phyloP scores from a whole-genome alignment of 768 basidiomycete species.

The Kwoniella dejecticola region DNA sequence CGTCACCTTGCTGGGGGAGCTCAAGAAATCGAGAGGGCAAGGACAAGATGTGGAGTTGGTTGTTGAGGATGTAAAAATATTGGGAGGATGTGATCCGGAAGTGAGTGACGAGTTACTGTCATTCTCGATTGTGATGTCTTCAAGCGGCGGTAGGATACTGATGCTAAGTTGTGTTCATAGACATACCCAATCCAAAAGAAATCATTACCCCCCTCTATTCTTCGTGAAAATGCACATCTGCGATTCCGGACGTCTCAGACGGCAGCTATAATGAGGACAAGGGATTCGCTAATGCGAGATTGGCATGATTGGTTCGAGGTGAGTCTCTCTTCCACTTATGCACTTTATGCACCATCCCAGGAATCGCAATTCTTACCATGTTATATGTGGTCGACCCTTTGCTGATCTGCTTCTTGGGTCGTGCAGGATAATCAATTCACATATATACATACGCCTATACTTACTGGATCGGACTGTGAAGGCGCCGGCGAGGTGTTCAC shows the following conservation, averaged over 20 bases:
- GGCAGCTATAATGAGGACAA: constrained; percentile 73
- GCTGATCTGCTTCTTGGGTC: neutral
- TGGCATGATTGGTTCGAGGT: constrained; percentile 76
- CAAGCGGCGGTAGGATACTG: too few species aligned
- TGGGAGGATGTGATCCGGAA: constrained; percentile 66
- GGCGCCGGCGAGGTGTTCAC: constrained; percentile 92
- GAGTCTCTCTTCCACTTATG: constrained; percentile 34
- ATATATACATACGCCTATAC: constrained; percentile 78
- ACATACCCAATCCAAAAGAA: constrained; percentile 92
- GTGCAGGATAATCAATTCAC: constrained; percentile 73
- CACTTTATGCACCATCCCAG: neutral
- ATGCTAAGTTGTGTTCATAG: constrained; percentile 56
- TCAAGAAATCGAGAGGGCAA: constrained; percentile 60
- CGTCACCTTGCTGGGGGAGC: constrained; percentile 60
- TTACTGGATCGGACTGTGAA: constrained; percentile 92
- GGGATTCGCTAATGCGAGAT: constrained; percentile 63
- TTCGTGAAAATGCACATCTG: constrained; percentile 85
- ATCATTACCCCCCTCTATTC: constrained; percentile 71
- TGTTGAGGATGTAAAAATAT: constrained; percentile 60
- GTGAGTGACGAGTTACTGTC: constrained; percentile 56
- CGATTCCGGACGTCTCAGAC: constrained; percentile 74
- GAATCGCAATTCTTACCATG: too few species aligned
- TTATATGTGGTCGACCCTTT: too few species aligned
- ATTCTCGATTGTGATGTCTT: too few species aligned
- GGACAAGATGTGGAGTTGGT: constrained; percentile 63